Conservation (phyloP, 495 filamentous ascomycete species). For the Lasiosphaeriaceae sp. region DNA sequence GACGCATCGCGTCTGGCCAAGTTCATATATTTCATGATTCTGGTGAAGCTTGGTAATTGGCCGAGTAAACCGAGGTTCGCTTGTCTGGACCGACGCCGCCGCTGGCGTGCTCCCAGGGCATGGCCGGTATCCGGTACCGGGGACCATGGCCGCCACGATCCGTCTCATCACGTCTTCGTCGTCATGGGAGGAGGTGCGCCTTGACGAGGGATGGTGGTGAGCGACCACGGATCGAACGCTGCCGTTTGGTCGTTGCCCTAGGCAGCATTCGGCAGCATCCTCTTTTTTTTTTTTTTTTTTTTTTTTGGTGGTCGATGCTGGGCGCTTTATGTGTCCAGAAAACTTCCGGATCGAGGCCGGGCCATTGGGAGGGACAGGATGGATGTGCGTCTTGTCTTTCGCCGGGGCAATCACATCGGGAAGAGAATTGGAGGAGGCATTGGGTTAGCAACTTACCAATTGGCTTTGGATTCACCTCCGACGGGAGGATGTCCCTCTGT, state of each 20-base stretch:
- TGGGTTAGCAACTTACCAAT: conserved; percentile 26
- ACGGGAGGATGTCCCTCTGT: conserved; percentile 14
- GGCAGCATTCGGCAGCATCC: background rate
- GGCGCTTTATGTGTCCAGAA: background rate
- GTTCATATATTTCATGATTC: too few relatives aligned
- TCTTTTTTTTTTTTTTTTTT: too few relatives aligned
- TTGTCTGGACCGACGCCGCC: too few relatives aligned
- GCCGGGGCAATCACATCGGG: background rate
- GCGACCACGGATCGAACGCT: background rate
- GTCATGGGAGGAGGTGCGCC: background rate
- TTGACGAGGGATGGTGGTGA: background rate
- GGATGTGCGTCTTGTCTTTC: conserved; percentile 10
- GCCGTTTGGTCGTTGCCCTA: background rate
- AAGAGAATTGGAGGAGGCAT: background rate
- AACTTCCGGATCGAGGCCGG: background rate
- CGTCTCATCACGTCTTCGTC: background rate
- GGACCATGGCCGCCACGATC: too few relatives aligned
- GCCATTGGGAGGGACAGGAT: background rate
- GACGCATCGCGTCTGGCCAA: too few relatives aligned
- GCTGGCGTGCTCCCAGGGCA: too few relatives aligned
- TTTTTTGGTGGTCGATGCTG: background rate
- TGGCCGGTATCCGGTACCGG: too few relatives aligned
- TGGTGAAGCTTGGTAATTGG: too few relatives aligned
- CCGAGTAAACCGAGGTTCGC: too few relatives aligned
- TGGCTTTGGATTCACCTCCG: conserved; percentile 13